Conservation (phyloP, 495 filamentous ascomycete species). For the Tuber magnatum region DNA sequence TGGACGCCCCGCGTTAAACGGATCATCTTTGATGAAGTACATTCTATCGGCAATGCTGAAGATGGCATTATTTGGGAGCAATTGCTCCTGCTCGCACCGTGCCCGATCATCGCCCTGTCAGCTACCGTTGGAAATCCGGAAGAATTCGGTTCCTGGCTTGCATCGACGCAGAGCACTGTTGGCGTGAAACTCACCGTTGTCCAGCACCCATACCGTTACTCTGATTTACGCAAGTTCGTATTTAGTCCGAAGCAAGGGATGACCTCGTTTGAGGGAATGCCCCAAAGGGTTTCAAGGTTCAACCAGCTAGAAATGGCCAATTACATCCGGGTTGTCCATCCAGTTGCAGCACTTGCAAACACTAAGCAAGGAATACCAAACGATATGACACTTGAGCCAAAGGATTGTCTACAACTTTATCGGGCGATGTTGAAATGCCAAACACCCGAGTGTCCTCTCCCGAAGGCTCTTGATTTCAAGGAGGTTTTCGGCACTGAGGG, state of each 20-base stretch:
- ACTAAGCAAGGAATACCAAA: conserved; percentile 53
- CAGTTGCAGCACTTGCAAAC: conserved; percentile 55
- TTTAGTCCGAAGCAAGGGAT: conserved; percentile 46
- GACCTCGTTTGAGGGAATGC: conserved; percentile 22
- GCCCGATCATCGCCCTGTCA: conserved; percentile 71
- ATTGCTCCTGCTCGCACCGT: conserved; percentile 63
- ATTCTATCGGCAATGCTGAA: conserved; percentile 70
- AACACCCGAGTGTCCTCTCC: conserved; percentile 47
- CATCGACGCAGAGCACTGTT: conserved; percentile 49
- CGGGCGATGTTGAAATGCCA: conserved; percentile 51
- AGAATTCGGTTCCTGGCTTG: conserved; percentile 62
- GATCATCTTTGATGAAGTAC: conserved; percentile 78
- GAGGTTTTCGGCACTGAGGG: conserved; percentile 41
- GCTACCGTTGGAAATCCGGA: conserved; percentile 71
- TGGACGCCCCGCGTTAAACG: conserved; percentile 61
- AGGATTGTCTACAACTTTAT: conserved; percentile 63
- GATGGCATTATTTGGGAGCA: conserved; percentile 79
- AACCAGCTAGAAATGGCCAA: conserved; percentile 24
- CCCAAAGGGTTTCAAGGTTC: conserved; percentile 19
- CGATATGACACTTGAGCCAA: conserved; percentile 61
- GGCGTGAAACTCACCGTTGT: conserved; percentile 58
- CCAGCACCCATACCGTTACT: conserved; percentile 59
- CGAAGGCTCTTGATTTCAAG: conserved; percentile 47
- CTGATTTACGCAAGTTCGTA: conserved; percentile 65
- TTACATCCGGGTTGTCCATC: conserved; percentile 49